Conservation (phyloP, 2,329 filamentous ascomycete genomes). For the Stachybotrys elegans region DNA sequence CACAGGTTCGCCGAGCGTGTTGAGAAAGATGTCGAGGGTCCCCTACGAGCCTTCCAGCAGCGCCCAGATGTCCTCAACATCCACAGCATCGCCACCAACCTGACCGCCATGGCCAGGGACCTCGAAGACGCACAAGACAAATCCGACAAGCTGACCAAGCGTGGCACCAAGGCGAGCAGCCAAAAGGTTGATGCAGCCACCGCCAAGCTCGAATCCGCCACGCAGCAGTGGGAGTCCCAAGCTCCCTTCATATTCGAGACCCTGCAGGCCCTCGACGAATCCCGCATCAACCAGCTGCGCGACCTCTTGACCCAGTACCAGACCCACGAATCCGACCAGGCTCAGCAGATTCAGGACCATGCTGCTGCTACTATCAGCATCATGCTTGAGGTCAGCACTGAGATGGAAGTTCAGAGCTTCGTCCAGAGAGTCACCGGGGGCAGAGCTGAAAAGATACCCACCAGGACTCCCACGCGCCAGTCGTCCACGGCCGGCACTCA, state of each 20-base stretch:
- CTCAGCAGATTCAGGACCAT: conserved; percentile 68
- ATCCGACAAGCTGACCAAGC: conserved; percentile 76
- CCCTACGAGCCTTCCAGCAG: conserved; percentile 69
- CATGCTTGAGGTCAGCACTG: conserved; percentile 80
- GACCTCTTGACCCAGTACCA: conserved; percentile 89
- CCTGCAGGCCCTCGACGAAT: conserved; percentile 86
- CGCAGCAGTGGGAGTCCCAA: conserved; percentile 85
- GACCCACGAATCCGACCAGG: conserved; percentile 85
- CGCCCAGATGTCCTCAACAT: conserved; percentile 78
- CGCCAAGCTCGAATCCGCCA: conserved; percentile 70
- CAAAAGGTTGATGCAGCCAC: conserved; percentile 73
- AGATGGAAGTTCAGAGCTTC: conserved; percentile 79
- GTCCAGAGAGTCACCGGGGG: conserved; percentile 37
- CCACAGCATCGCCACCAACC: conserved; percentile 74
- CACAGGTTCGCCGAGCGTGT: conserved; percentile 74
- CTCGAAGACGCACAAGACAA: conserved; percentile 80
- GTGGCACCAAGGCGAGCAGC: conserved; percentile 69
- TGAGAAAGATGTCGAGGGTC: conserved; percentile 81
- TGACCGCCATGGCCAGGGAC: conserved; percentile 75
- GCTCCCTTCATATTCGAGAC: conserved; percentile 93
- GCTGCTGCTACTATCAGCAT: conserved; percentile 77
- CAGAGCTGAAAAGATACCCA: conserved; percentile 24
- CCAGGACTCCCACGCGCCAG: conserved; percentile 35
- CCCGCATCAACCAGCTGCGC: conserved; percentile 80
- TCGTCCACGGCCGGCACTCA: conserved; percentile 30